Evolutionary conservation across 2,329 filamentous ascomycete species (phyloP), one percentile per base, ranked within the genome.

Genomic region (Bipolaris victoriae): DNA sequence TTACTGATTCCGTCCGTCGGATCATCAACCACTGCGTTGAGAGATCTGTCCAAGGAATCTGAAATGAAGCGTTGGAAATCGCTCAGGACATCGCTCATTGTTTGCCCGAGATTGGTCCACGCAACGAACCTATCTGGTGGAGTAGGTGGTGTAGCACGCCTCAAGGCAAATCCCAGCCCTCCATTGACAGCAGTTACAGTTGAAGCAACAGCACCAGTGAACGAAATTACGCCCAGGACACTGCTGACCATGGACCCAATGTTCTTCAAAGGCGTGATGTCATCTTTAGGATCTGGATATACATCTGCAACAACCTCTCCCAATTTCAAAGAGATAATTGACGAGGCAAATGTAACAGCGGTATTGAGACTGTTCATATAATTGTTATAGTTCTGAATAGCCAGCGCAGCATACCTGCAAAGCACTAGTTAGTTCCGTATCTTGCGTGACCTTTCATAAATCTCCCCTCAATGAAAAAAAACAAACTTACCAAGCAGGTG

Each of bases 331-430:
- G 45, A 37, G 22, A 58, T 16, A 22, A 58, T 58, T 13, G 55
- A 58, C 10, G 50, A n/a, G 5, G 55, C 50, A 22, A 58, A 58
- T 7, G 7, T 40, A 16, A 54, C 45, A n/a, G 55, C 50, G 4
- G 55, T 58, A 26, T 58, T 58, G 29, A 58, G 40, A 15, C 26
- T 20, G 24, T 58, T 54, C 50, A 54, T 54, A 39, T 58, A 58
- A 46, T 58, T 58, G 50, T 55, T 58, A 40, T 50, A 58, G 40
- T 58, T 58, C 29, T 58, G 55, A n/a, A 58, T 58, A 35, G 45
- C 46, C 31, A 58, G 26, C n/a, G 40, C 39, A 18, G 50, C 51
- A 33, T 55, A 58, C 55, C 55, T 58, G 37, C 3, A 37, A 16
- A 37, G 10, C n/a, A 37, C 35, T 37, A 37, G 35, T 37, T 10